Base-by-base conservation (phyloP, 768 basidiomycete genomes). In the Calocera viscosa region DNA sequence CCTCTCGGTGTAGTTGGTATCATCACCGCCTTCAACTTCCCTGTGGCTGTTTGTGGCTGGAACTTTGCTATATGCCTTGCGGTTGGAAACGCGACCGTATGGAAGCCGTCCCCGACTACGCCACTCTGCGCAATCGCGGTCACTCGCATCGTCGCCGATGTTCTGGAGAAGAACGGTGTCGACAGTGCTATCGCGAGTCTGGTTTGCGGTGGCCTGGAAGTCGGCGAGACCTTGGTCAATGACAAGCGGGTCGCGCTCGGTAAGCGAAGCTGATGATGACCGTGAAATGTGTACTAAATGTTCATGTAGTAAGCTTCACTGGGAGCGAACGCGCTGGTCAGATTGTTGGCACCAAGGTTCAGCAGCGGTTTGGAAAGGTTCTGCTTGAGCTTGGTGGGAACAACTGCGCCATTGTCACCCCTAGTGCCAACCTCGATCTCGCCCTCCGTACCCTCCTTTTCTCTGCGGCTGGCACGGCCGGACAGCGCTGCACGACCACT, bases 11-110 rank as follows among this genome's bases (percentile, higher is more conserved):
- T 86, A 1, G 80, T 88, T 10, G 83, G 79, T 1, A 84, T 95
- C 11, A 77, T 98, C 64, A 88, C 91, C 24, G 95, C 95, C 0
- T 97, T 96, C 81, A 98, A 98, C 76, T 98, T 97, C 74, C 95
- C 95, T 11, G 86, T 91, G 47, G 93, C 93, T 35, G 91, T 94
- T 49, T 92, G 91, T 75, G 91, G 91, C 70, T 94, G 91, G 91
- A 97, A 97, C 76, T 78, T 95, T 64, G 84, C 92, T 1, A 81
- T 97, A 26, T 90, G 93, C 2, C 78, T 97, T 67, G 88, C 90
- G 1, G 88, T 90, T 32, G 94, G 94, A 19, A 97, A 98, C 75
- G 87, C 92, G 1, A 94, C 92, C 0, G 75, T 98, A 53, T 97
- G 94, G 94, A 97, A 97, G 74, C 94, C 94, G 7, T 89, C 93